Evolutionary conservation across 495 filamentous ascomycete genomes (phyloP), one percentile per base, ranked within the genome.

Genomic region (Xylaria flabelliformis): DNA sequence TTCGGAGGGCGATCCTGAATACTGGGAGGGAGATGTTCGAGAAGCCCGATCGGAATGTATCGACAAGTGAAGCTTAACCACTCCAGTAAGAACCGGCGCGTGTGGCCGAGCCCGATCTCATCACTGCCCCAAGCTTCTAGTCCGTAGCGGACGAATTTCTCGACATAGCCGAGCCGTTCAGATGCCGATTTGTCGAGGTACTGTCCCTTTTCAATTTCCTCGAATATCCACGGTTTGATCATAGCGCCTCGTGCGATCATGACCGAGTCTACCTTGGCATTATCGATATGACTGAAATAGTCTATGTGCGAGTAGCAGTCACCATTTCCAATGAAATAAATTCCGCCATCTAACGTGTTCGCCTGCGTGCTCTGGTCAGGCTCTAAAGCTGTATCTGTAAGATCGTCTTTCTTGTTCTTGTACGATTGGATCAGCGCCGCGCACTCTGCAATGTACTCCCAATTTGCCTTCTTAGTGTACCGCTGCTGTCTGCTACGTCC

Each of bases 141-240:
- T 5, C 96, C 97, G 76, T 96, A 97, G 39, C 91, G 89, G 24
- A 87, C 93, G 79, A 97, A 99, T 76, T 94, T 93, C 81, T 95
- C 92, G 21, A 99, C 82, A 74, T 95, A 91, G n/a, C 83, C 81
- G 50, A 99, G 83, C 44, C 96, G 91, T 87, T 99, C 96, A 0
- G 90, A 86, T 10, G 94, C 91, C 19, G 92, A 92, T 78, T 98
- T 99, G 84, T 99, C 96, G 21, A 99, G 87, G 74, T 98, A 97
- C 80, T 98, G 97, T 1, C 93, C 92, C 44, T 88, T 86, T 72
- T 92, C 89, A 71, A 99, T 98, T 80, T 99, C 96, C 78, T 98
- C 96, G 78, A 98, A 99, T 64, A 99, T 82, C 96, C 96, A 99
- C 1, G 97, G 94, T 82, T 98, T 99, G 81, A 98, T 92, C 71